These are phyloP conservation scores for Nemania bipapillata DNA, from an alignment of 2,329 filamentous ascomycete genomes.

Conservation along the genomic window DNA sequence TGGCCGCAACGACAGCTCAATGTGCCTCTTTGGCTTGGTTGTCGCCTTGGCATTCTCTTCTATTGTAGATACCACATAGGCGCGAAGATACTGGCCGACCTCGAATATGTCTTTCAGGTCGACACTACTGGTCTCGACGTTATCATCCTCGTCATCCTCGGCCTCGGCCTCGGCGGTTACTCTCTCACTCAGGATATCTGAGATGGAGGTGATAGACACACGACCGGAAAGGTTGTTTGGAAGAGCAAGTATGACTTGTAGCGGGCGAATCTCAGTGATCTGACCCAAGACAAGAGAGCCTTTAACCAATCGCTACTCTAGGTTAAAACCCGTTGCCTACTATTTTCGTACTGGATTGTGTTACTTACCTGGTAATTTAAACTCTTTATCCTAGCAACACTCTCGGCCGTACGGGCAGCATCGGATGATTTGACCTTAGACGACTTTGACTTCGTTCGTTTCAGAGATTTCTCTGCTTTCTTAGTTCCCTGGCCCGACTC, in stretches of 20 bases:
- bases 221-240: slow-evolving; percentile 94
- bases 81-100: slow-evolving; percentile 87
- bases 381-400: slow-evolving; percentile 79
- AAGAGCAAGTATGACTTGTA: slow-evolving; percentile 82
- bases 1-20: slow-evolving; percentile 88
- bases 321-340: slow-evolving; percentile 50
- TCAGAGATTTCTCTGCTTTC: slow-evolving; percentile 57
- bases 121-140: slow-evolving; percentile 69
- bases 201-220: slow-evolving; percentile 91
- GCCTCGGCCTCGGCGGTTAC: slow-evolving; percentile 75
- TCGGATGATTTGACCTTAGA: slow-evolving; percentile 65
- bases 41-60: slow-evolving; percentile 66
- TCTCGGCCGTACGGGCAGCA: slow-evolving; percentile 64
- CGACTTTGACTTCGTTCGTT: slow-evolving; percentile 67
- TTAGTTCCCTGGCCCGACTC: slow-evolving; percentile 66
- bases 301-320: slow-evolving; percentile 83
- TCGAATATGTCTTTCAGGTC: slow-evolving; percentile 80
- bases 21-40: slow-evolving; percentile 78
- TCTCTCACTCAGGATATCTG: slow-evolving; percentile 77
- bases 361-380: slow-evolving; percentile 83
- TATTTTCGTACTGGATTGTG: not conserved
- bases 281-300: slow-evolving; percentile 91
- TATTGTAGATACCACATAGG: slow-evolving; percentile 80
- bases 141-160: slow-evolving; percentile 65
- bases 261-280: slow-evolving; percentile 79